phyloP scores from a whole-genome alignment of 805 yeast species.

The Saccharomycopsis sp. region DNA sequence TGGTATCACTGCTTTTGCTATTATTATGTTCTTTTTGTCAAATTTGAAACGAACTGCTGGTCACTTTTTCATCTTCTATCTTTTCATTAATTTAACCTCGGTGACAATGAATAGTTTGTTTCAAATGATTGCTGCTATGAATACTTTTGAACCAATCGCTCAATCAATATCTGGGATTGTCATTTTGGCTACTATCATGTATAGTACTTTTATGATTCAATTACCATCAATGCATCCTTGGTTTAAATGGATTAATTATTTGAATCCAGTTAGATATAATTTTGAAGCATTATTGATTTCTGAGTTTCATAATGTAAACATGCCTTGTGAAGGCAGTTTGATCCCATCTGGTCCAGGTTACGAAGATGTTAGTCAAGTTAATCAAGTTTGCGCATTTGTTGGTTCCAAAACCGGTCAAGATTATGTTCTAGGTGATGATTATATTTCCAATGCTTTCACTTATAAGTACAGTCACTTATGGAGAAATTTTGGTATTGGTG shows the following conservation, averaged over 20 bases:
- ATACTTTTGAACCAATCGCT: conserved; percentile 48
- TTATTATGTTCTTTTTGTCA: conserved; percentile 46
- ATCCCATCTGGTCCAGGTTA: conserved; percentile 57
- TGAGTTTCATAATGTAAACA: conserved; percentile 52
- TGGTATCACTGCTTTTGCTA: conserved; percentile 31
- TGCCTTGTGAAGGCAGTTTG: conserved; percentile 42
- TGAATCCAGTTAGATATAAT: conserved; percentile 49
- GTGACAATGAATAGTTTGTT: conserved; percentile 48
- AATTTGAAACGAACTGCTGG: conserved; percentile 46
- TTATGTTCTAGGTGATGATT: conserved; percentile 51
- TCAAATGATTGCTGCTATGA: conserved; percentile 45
- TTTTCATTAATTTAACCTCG: conserved; percentile 40
- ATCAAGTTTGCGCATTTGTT: conserved; percentile 50
- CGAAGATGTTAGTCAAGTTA: conserved; percentile 29
- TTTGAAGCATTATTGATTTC: conserved; percentile 58
- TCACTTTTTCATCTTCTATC: conserved; percentile 41
- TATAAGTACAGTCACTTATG: conserved; percentile 58
- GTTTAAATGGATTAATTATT: conserved; percentile 58
- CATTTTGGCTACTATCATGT: conserved; percentile 50
- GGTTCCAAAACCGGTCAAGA: conserved; percentile 52
- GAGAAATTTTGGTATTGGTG: conserved; percentile 69
- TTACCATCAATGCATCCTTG: conserved; percentile 28
- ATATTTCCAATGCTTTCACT: conserved; percentile 39
- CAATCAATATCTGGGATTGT: conserved; percentile 48
- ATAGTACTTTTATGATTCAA: conserved; percentile 37